Evolutionary conservation across 306 rosid species (phyloP).

Genomic region (Begonia masoniana): DNA sequence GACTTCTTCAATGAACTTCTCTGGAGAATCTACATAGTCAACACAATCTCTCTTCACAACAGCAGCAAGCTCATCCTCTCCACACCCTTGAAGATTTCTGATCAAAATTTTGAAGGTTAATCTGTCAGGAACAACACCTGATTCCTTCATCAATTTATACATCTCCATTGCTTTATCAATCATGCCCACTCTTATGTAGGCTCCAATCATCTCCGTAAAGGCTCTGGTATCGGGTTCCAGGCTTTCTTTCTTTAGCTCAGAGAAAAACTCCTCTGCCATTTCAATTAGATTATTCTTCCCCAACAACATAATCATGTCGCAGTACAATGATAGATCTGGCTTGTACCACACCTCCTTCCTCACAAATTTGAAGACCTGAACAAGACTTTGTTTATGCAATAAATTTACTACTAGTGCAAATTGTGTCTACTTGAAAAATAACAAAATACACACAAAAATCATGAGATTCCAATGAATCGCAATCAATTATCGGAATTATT

Average conservation of each 20-base stretch:
- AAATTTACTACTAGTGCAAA: too few species aligned
- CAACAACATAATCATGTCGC: slow-evolving; percentile 41
- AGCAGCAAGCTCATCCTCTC: slow-evolving; percentile 24
- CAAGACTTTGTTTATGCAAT: slow-evolving; percentile 12
- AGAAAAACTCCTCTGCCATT: slow-evolving; percentile 45
- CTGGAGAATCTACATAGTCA: slow-evolving; percentile 20
- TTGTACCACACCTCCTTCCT: slow-evolving; percentile 33
- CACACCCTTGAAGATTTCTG: slow-evolving; percentile 30
- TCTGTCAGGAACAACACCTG: slow-evolving; percentile 44
- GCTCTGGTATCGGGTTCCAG: slow-evolving; percentile 46
- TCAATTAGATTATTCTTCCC: slow-evolving; percentile 34
- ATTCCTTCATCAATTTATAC: slow-evolving; percentile 43
- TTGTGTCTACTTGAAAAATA: too few species aligned
- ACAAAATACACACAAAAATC: too few species aligned
- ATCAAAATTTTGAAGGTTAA: slow-evolving; percentile 54
- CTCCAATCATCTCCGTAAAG: slow-evolving; percentile 67
- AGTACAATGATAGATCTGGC: slow-evolving; percentile 32
- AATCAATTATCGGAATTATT: too few species aligned
- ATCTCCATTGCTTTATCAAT: slow-evolving; percentile 42
- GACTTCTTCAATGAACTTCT: too few species aligned
- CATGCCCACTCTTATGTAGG: slow-evolving; percentile 36
- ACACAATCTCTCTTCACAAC: slow-evolving; percentile 40
- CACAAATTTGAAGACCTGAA: slow-evolving; percentile 52
- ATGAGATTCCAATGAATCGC: too few species aligned
- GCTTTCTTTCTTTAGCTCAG: slow-evolving; percentile 24